Percentiles rank a stretch among this genome's conserved stretches.
Evolutionary conservation across 139 green algal species (phyloP).

Genomic region (Pleodorina starrii): DNA sequence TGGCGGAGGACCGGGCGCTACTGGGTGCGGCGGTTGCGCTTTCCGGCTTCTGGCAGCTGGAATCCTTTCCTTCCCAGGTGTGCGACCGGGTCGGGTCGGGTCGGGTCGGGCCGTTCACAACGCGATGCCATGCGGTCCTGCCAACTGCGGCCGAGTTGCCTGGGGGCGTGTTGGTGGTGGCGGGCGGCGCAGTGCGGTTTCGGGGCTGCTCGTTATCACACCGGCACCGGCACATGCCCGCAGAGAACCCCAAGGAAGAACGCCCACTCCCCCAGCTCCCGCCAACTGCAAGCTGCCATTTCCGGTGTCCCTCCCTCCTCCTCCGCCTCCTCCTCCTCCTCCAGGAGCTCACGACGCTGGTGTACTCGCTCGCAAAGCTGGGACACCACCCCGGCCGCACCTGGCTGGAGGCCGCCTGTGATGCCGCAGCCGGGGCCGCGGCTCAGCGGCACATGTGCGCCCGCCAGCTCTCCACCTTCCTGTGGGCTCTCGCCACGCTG

Average conservation of each 20-base stretch:
- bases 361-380: constrained; percentile 1
- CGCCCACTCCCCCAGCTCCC: too few relatives aligned
- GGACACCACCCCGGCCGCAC: not conserved
- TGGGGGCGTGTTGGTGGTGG: too few relatives aligned
- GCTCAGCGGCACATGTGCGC: not conserved
- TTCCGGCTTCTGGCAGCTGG: not conserved
- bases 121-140: too few relatives aligned
- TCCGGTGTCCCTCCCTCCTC: too few relatives aligned
- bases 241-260: too few relatives aligned
- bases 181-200: too few relatives aligned
- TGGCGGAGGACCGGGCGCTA: not conserved
- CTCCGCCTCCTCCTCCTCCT: not conserved
- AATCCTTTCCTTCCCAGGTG: constrained; percentile 24
- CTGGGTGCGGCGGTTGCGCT: not conserved
- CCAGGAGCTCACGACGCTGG: constrained; percentile 16
- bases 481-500: constrained; percentile 51
- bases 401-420: not conserved
- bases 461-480: constrained; percentile 31
- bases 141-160: too few relatives aligned
- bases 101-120: too few relatives aligned
- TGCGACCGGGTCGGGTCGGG: too few relatives aligned
- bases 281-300: too few relatives aligned
- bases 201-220: too few relatives aligned
- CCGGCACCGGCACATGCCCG: too few relatives aligned
- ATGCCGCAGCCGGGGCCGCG: not conserved